A percentile compares a stretch with the other conserved stretches of the same genome.
These are phyloP conservation scores for Musa beccarii DNA, from an alignment of 176 grass and related monocot species.

Conservation along the genomic window DNA sequence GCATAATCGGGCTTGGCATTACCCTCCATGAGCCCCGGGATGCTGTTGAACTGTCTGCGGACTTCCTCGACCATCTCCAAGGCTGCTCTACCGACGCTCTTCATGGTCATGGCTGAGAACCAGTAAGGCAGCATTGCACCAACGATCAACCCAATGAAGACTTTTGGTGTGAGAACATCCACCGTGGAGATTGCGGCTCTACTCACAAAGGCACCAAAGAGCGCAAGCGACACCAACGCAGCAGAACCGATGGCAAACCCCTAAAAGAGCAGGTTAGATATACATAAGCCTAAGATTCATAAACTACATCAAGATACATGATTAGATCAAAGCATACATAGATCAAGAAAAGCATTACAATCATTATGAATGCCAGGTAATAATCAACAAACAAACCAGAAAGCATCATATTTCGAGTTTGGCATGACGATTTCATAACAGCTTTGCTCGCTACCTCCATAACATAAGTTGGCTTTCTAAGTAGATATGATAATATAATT, in stretches of 20 bases:
- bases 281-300: too few species aligned
- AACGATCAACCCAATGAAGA: conserved; percentile 6
- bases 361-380: too few species aligned
- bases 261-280: neutral
- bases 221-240: conserved; percentile 6
- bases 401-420: too few species aligned
- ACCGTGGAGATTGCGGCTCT: conserved; percentile 5
- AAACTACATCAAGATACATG: neutral
- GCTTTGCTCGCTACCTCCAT: too few species aligned
- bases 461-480: too few species aligned
- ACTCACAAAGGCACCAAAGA: conserved; percentile 7
- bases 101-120: conserved; percentile 16
- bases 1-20: conserved; percentile 3
- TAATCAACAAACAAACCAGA: too few species aligned
- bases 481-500: too few species aligned
- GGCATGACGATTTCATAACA: too few species aligned
- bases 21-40: conserved; percentile 6
- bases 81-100: conserved; percentile 10
- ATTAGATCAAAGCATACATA: too few species aligned
- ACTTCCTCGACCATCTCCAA: conserved; percentile 11
- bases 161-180: conserved; percentile 14
- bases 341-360: too few species aligned
- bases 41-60: conserved; percentile 11
- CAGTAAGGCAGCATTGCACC: conserved; percentile 11
- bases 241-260: conserved; percentile 10